Base-by-base conservation (phyloP, 2,329 filamentous ascomycete genomes). In the Trichoderma atroviride region DNA sequence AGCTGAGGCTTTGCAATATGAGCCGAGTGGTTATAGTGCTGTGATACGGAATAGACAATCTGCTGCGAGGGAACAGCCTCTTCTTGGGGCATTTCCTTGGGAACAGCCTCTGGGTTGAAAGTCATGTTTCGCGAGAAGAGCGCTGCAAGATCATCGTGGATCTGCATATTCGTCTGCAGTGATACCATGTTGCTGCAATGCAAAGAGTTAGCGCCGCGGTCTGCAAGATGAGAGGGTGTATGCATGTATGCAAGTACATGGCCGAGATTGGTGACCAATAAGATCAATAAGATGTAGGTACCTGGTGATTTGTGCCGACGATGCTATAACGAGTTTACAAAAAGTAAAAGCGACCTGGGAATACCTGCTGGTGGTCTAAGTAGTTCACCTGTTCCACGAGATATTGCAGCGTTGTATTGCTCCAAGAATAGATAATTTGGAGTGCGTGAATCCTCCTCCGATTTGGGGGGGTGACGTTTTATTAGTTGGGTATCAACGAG, bases 21-120 rank as follows among this genome's bases (percentile, higher is more conserved):
- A 56, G 91, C 84, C 10, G 92, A 93, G 77, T 94, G 93, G 72
- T 91, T 91, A 79, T 97, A 97, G 79, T 97, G 93, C 76, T 92
- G 90, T 11, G 92, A 92, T 74, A 92, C 88, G 70, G 86, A 89
- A 81, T 96, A 96, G 71, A 87, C 84, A 72, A 92, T 90, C 59
- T 80, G 82, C 69, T 81, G 79, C 56, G 75, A 29, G 47, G 56
- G 75, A 53, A 74, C 71, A 70, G 77, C 78, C 64, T 74, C 76
- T 68, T 79, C 79, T 69, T 76, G 79, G 66, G 70, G 77, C 37
- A 74, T 72, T 47, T 78, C 71, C 68, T 76, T 73, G 55, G 73
- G 69, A 13, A 68, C 68, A 1, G 66, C 66, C 62, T 82, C 79
- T 5, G 83, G 81, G 72, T 84, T 82, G 73, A 96, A 85, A 66